Evolutionary conservation across 352 stramenopile species (phyloP).

Genomic region (Peronospora belbahrii): DNA sequence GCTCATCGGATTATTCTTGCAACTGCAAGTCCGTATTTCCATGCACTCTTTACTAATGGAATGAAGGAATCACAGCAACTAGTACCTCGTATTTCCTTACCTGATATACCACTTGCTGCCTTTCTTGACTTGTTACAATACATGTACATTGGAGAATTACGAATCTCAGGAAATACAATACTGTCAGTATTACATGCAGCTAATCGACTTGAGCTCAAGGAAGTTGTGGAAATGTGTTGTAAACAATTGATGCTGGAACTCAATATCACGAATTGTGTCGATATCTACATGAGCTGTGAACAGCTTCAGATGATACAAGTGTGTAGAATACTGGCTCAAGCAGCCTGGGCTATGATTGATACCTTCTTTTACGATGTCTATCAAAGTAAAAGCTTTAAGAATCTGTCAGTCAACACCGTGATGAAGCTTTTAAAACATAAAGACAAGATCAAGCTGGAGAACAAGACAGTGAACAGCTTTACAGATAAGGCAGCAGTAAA

Average conservation of each 20-base stretch:
- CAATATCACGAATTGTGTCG: constrained; percentile 52
- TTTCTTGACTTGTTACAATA: constrained; percentile 50
- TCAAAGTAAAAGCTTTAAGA: constrained; percentile 47
- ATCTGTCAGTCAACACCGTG: constrained; percentile 35
- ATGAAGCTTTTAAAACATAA: constrained; percentile 37
- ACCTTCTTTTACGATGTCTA: constrained; percentile 54
- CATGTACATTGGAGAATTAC: constrained; percentile 64
- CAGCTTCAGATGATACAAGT: constrained; percentile 39
- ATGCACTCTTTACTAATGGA: constrained; percentile 65
- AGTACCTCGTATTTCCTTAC: constrained; percentile 37
- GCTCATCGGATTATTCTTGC: constrained; percentile 62
- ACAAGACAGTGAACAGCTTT: neutral
- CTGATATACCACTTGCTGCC: constrained; percentile 35
- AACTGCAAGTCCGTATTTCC: constrained; percentile 59
- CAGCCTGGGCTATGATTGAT: constrained; percentile 53
- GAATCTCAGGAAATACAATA: constrained; percentile 48
- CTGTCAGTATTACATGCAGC: constrained; percentile 52
- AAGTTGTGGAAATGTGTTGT: constrained; percentile 67
- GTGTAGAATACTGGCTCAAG: constrained; percentile 46
- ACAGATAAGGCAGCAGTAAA: constrained; percentile 34
- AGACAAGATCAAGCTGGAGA: constrained; percentile 8
- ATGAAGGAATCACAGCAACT: constrained; percentile 45
- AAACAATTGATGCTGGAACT: constrained; percentile 69
- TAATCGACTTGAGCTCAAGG: constrained; percentile 60
- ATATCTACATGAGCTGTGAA: constrained; percentile 66